Evolutionary conservation across 192 early-diverging fungal genomes (phyloP).

Genomic region (Diversispora epigaea): DNA sequence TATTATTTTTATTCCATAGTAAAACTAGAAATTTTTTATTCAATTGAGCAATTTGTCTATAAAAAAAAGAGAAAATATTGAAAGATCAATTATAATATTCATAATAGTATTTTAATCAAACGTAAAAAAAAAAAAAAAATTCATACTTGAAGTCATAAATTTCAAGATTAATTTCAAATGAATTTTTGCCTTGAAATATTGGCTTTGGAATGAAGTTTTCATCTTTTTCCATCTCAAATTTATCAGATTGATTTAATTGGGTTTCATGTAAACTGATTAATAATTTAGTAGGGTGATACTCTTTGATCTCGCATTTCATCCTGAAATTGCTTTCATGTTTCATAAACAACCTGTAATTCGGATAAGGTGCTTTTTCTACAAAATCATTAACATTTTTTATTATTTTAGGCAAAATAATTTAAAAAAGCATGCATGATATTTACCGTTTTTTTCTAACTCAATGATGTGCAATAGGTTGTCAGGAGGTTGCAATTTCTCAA

Average conservation of each 20-base stretch:
- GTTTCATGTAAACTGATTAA: not conserved
- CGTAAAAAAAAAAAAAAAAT: not conserved
- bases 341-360: too few relatives aligned
- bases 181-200: not conserved
- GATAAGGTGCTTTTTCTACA: too few relatives aligned
- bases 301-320: not conserved
- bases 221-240: not conserved
- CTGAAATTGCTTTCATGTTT: too few relatives aligned
- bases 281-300: not conserved
- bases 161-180: slow-evolving; percentile 13
- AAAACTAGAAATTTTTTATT: slow-evolving; percentile 17
- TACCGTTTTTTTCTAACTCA: too few relatives aligned
- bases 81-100: not conserved
- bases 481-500: too few relatives aligned
- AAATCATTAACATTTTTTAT: too few relatives aligned
- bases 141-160: slow-evolving; percentile 14
- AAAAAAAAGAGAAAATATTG: not conserved
- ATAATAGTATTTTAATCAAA: not conserved
- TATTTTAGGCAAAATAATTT: too few relatives aligned
- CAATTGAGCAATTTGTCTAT: slow-evolving; percentile 15
- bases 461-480: too few relatives aligned
- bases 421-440: too few relatives aligned
- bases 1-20: slow-evolving; percentile 1
- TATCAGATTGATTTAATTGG: not conserved
- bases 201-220: not conserved